Evolutionary conservation across 495 filamentous ascomycete genomes (phyloP), one percentile per base, ranked within the genome.

Genomic region (Cairneyella variabilis): DNA sequence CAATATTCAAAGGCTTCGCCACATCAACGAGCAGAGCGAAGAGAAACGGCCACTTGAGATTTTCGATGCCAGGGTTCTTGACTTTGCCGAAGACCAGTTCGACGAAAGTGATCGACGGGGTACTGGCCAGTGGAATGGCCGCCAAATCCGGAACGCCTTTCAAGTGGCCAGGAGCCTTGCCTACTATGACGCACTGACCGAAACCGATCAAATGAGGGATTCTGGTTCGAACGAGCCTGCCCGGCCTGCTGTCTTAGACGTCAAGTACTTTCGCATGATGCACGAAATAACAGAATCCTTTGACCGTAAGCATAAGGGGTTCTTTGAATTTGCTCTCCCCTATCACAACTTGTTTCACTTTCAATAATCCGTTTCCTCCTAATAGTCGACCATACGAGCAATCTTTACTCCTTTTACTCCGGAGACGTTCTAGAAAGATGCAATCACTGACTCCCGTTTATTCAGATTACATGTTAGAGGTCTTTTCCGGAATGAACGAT

Each of bases 1-100:
- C 32, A 65, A 65, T 17, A 58, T 65, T 41, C 36, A 61, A 14
- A 56, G 63, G 16, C 56, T 67, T n/a, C 57, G 57, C 26, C 53
- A 52, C 43, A 48, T 67, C 51, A 56, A 62, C 14, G 44, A 58
- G 28, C 42, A 53, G 36, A 48, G 50, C 28, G 51, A 60, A 34
- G 42, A 54, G 30, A 53, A 54, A 11, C 26, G 47, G 5, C 48
- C 56, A 12, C 23, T 67, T 21, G 51, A 60, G n/a, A 56, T 60
- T 20, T 51, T 53, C 17, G 56, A 57, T 16, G 30, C 51, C n/a
- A 56, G 40, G 0, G 54, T 63, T 28, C 38, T 65, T 18, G 61
- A 59, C 32, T 68, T 68, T 41, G 61, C 61, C 4, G 52, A 51
- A 28, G 25, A 22, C 21, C 54, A 53, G 37, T 64, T 49, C 54